Base-by-base conservation (phyloP, 2,329 filamentous ascomycete genomes). In the Hypomyces rosellus region DNA sequence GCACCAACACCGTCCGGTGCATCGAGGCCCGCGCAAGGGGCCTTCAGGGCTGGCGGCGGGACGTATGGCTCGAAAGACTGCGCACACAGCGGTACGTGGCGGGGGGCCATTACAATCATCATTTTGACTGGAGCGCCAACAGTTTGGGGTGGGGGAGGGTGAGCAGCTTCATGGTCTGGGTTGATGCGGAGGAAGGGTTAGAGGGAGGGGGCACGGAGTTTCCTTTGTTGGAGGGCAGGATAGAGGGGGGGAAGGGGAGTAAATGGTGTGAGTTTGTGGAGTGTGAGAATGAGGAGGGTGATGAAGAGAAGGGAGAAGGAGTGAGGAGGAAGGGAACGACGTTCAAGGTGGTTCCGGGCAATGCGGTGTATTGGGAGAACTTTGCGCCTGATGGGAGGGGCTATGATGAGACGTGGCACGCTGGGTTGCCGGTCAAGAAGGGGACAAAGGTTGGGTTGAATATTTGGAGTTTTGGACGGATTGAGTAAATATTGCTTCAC, bases 281-380 rank as follows among this genome's bases (percentile, higher is more conserved):
- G 54, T 80, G 76, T 47, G 25, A 38, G n/a, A 8, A 25, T n/a
- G 11, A 15, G 33, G 34, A 37, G 46, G 53, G 34, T 4, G 54
- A 56, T 18, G 51, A 22, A 12, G 54, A 46, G 44, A 34, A 42
- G 2, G 53, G 47, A 43, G 1, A 50, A 45, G 0, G 53, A 44
- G 4, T 53, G 47, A 46, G 34, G 41, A 2, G 54, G 45, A 2
- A 46, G 53, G 54, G 73, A 1, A 69, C 74, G 15, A 69, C 71
- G 11, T 81, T 81, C 63, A 74, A 70, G 60, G 69, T 72, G 0
- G 54, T 73, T 1, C 67, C 74, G 1, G 77, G 77, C 1, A 80
- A 80, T 55, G 77, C 76, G 7, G 75, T 81, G 25, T 80, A 75
- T 53, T 81, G 77, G 77, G 76, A 80, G 61, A 81, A 81, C 58